phyloP scores from a whole-genome alignment of 2,329 filamentous ascomycete genomes.

The Fusarium dlaminii region DNA sequence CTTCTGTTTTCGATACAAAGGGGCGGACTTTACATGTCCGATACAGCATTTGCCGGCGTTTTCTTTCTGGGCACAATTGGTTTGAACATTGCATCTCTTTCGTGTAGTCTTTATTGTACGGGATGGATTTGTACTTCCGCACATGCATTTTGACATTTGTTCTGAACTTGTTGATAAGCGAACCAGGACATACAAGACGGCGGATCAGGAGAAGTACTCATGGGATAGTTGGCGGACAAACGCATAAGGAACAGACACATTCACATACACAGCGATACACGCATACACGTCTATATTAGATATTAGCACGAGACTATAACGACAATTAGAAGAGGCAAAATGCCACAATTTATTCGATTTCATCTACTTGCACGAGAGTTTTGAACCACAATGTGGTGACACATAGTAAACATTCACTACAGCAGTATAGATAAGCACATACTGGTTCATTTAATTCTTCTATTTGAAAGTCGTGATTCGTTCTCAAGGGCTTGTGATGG shows the following conservation, averaged over 20 bases:
- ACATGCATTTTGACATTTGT: slow-evolving; percentile 2
- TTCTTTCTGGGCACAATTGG: slow-evolving; percentile 10
- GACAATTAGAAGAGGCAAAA: slow-evolving; percentile 14
- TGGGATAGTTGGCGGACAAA: slow-evolving; percentile 5
- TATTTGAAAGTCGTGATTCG: background rate
- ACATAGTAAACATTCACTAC: background rate
- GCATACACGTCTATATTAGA: slow-evolving; percentile 4
- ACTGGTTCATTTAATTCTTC: background rate
- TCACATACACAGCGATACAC: slow-evolving; percentile 14
- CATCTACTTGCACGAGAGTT: background rate
- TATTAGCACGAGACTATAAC: slow-evolving; percentile 1
- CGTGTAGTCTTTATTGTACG: background rate
- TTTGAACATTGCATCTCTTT: background rate
- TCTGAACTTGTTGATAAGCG: background rate
- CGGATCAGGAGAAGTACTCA: background rate
- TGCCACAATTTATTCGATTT: background rate
- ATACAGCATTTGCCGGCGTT: slow-evolving; percentile 39
- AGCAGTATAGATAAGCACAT: background rate
- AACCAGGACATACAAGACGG: slow-evolving; percentile 10
- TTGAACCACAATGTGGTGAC: background rate
- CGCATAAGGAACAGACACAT: background rate
- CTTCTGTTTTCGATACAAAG: background rate
- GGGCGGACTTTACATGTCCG: background rate
- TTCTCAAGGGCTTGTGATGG: background rate
- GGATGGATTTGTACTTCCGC: background rate